Base-by-base conservation (phyloP, 2,329 filamentous ascomycete species). In the Nemania abortiva region DNA sequence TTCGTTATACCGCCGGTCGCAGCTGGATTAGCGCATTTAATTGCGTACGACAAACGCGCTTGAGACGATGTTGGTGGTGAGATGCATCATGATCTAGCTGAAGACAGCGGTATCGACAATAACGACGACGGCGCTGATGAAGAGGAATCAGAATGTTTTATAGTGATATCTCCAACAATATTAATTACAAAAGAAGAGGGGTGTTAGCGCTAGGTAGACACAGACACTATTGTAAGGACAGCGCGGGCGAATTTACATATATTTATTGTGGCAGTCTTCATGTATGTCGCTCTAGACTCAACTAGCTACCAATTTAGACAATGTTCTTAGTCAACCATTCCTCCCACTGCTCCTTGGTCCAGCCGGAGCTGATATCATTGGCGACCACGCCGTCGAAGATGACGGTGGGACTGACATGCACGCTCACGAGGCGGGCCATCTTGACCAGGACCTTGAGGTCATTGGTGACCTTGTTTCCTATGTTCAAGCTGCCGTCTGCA, bases 401-500 rank as follows among this genome's bases (percentile, higher is more conserved):
- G 22, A 95, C 94, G 0, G 95, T 98, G 1, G 95, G 95, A 50
- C 93, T 95, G 49, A 98, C 93, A 83, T 98, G 95, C 52, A 97
- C 89, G 13, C 95, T 92, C 9, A 92, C 87, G 73, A 96, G 82
- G 52, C 95, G 85, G 75, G 93, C 88, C 79, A 91, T 91, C 87
- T 95, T 97, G 70, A 95, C 89, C 76, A 95, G 83, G 57, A 93
- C 81, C 85, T 97, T 98, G 64, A 98, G 81, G 80, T 97, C 94
- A 78, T 92, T 87, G 27, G 95, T 98, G 60, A 97, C 91, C 65
- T 84, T 84, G 79, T 98, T 98, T 0, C 95, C 95, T 9, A 78
- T 80, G 78, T 98, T 98, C 79, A 94, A 80, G 37, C 85, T 83
- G 0, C 91, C 93, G 74, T 93, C 90, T 52, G 85, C 83, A 3